phyloP scores from a whole-genome alignment of 495 filamentous ascomycete genomes.

The Neurospora sublineolata region DNA sequence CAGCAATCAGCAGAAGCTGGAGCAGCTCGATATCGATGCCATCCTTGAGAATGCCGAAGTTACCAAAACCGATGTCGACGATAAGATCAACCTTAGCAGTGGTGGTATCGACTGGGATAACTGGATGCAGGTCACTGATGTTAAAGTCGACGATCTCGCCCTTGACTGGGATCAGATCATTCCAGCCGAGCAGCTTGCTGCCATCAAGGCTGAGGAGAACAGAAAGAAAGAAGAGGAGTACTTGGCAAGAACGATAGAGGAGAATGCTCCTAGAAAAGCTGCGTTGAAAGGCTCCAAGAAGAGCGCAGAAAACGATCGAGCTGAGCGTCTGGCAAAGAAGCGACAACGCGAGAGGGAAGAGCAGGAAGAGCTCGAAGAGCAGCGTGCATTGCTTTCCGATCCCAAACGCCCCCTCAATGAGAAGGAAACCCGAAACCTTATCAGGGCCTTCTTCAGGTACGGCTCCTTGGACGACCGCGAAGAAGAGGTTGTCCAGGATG shows the following conservation, averaged over 20 bases:
- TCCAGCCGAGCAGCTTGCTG: constrained; percentile 78
- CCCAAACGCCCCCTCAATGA: constrained; percentile 77
- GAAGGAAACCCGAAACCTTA: constrained; percentile 84
- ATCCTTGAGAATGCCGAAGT: constrained; percentile 93
- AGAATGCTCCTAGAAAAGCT: constrained; percentile 75
- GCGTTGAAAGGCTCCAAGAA: constrained; percentile 39
- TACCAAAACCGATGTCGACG: constrained; percentile 79
- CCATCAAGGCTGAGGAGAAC: constrained; percentile 80
- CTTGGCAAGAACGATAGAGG: constrained; percentile 69
- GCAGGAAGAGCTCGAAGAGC: constrained; percentile 46
- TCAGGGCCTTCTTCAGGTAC: constrained; percentile 75
- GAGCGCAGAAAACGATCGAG: constrained; percentile 59
- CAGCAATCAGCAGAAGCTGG: constrained; percentile 87
- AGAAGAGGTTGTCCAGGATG: constrained; percentile 75
- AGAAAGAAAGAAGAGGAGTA: constrained; percentile 72
- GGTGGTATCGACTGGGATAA: constrained; percentile 89
- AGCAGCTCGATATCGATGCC: constrained; percentile 96
- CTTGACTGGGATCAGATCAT: constrained; percentile 95
- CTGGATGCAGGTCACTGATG: constrained; percentile 87
- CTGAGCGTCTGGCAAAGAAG: constrained; percentile 88
- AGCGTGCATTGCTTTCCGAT: constrained; percentile 51
- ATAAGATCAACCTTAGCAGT: constrained; percentile 44
- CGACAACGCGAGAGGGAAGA: constrained; percentile 66
- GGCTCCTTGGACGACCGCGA: constrained; percentile 78
- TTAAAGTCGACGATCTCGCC: constrained; percentile 79